Evolutionary conservation across 805 yeast species (phyloP), one percentile per base, ranked within the genome.

Genomic region (Candida tallmaniae): DNA sequence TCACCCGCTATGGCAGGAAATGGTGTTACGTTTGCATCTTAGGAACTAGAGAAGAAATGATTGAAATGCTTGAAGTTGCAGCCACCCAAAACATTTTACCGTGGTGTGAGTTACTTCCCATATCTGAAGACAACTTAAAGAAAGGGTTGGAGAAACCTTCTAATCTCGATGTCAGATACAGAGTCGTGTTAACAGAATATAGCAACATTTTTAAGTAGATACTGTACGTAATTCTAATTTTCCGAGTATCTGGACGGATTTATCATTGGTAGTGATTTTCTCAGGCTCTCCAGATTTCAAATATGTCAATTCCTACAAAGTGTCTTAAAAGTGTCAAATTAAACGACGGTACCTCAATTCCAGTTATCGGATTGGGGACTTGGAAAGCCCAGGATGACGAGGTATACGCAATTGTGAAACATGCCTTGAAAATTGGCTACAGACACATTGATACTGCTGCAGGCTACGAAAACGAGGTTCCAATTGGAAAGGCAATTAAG

Each of bases 361-460:
- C 89, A 21, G 70, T 67, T n/a, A 58, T 83, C 25, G 88, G 84
- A 3, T 67, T 82, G 32, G 90, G 93, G 25, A 81, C 89, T 17
- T 82, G 85, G 83, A 62, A 61, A 50, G 72, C 83, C 15, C 52
- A 72, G n/a, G 70, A 65, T n/a, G 71, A 71, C 21, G 77, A 70
- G 12, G 85, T 74, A 19, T 62, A 65, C 48, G 57, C 65, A 18
- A 73, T 89, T 14, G 85, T 79, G 26, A 51, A 62, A 23, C 47
- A 63, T 17, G 90, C 90, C 6, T 50, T 79, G 39, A 58, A 78
- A 40, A 58, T 62, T 19, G 89, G 88, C 22, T 80, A 81, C 62
- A 70, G 76, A 44, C 94, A 84, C 55, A 79, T 85, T 43, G 94
- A 84, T 56, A 76, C 87, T 15, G 94, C 95, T 20, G 75, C 77